A percentile compares a stretch with the other conserved stretches of the same genome.
phyloP scores from a whole-genome alignment of 2,329 filamentous ascomycete genomes.

The Stagonosporopsis chrysanthemi region DNA sequence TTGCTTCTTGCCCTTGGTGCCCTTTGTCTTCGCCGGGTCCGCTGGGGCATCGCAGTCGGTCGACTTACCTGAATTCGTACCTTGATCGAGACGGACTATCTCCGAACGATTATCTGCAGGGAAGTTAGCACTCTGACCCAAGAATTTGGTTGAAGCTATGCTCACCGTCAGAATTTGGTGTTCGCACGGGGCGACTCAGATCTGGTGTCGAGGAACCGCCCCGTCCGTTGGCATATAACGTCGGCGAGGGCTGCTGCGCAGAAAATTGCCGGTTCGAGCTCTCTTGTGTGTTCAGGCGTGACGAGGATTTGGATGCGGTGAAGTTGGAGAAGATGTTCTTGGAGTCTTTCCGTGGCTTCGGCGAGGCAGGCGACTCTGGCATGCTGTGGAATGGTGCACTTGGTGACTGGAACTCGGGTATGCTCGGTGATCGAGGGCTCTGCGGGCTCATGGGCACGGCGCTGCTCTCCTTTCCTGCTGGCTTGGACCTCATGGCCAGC shows the following conservation, averaged over 20 bases:
- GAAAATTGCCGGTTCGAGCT: constrained; percentile 44
- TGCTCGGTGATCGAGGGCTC: constrained; percentile 43
- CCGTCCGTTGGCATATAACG: constrained; percentile 52
- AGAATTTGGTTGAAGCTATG: not conserved
- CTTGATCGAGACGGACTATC: constrained; percentile 37
- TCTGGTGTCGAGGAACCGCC: constrained; percentile 59
- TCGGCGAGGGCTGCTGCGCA: constrained; percentile 43
- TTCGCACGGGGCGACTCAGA: constrained; percentile 49
- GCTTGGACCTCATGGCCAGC: constrained; percentile 45
- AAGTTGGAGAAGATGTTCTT: constrained; percentile 58
- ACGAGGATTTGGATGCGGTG: constrained; percentile 57
- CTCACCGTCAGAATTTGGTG: constrained; percentile 48
- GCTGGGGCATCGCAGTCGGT: constrained; percentile 32
- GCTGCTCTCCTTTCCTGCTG: constrained; percentile 35
- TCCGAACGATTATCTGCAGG: constrained; percentile 43
- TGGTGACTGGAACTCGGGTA: constrained; percentile 41
- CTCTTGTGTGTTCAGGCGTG: constrained; percentile 49
- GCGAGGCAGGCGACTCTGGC: constrained; percentile 45
- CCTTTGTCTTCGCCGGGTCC: constrained; percentile 35
- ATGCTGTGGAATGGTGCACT: constrained; percentile 41
- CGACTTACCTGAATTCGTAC: constrained; percentile 41
- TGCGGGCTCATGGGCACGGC: constrained; percentile 44
- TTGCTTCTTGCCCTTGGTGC: constrained; percentile 44
- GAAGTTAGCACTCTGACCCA: constrained; percentile 17
- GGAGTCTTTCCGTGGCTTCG: constrained; percentile 49